phyloP scores from a whole-genome alignment of 805 yeast species.

The Priceomyces melissophilus region DNA sequence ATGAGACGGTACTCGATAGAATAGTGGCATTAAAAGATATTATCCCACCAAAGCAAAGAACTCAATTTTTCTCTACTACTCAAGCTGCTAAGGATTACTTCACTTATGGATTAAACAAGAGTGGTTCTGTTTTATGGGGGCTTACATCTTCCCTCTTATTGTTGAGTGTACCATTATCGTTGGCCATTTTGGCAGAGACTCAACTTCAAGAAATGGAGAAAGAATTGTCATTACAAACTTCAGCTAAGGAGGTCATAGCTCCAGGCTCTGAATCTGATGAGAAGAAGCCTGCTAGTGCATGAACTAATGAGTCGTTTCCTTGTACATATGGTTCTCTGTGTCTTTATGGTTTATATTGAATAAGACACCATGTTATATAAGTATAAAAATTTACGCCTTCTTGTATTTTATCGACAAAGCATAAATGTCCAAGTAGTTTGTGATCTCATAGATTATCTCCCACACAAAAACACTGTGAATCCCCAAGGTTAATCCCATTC shows the following conservation, averaged over 20 bases:
- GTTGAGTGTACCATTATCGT: constrained; percentile 88
- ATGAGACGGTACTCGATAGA: constrained; percentile 86
- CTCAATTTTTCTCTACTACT: constrained; percentile 34
- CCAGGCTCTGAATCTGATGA: constrained; percentile 52
- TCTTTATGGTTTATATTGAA: constrained; percentile 8
- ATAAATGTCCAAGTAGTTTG: constrained; percentile 76
- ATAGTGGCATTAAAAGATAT: constrained; percentile 88
- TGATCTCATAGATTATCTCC: constrained; percentile 77
- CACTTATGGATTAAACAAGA: constrained; percentile 47
- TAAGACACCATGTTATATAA: constrained; percentile 1
- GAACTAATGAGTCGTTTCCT: constrained; percentile 6
- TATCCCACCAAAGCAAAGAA: constrained; percentile 83
- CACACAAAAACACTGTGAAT: constrained; percentile 69
- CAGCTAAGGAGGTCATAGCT: constrained; percentile 70
- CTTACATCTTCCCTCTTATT: constrained; percentile 78
- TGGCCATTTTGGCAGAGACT: constrained; percentile 87
- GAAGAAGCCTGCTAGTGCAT: constrained; percentile 19
- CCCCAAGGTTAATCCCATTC: constrained; percentile 64
- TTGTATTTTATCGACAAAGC: constrained; percentile 83
- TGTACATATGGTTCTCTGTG: constrained; percentile 8
- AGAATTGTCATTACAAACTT: constrained; percentile 78
- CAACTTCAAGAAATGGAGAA: constrained; percentile 93
- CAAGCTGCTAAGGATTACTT: constrained; percentile 25
- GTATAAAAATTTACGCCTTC: constrained; percentile 33
- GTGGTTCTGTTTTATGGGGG: constrained; percentile 83